phyloP scores from a whole-genome alignment of 768 basidiomycete genomes.

The Auriscalpium microsporum region DNA sequence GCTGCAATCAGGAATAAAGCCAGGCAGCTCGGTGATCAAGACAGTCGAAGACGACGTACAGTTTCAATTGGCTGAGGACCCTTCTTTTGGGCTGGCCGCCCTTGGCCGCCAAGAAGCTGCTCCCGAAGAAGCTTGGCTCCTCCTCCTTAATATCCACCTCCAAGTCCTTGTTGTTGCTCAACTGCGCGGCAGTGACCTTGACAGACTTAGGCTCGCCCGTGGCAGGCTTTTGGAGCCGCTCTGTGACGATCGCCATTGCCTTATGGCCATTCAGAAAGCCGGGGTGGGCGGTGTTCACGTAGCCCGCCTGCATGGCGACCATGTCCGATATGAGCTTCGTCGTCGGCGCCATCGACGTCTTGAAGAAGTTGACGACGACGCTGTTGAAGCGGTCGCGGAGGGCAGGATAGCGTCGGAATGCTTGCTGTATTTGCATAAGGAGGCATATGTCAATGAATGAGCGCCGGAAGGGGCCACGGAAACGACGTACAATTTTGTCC shows the following conservation, averaged over 20 bases:
- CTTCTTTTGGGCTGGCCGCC: constrained; percentile 27
- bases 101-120: constrained; percentile 54
- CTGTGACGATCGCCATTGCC: constrained; percentile 86
- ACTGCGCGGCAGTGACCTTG: constrained; percentile 47
- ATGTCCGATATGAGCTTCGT: constrained; percentile 91
- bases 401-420: constrained; percentile 95
- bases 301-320: constrained; percentile 98
- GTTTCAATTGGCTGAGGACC: constrained; percentile 46
- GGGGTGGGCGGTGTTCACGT: constrained; percentile 98
- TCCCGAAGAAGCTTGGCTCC: constrained; percentile 87
- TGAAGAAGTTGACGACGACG: constrained; percentile 96
- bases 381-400: constrained; percentile 93
- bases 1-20: constrained; percentile 34
- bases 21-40: neutral
- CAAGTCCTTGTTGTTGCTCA: constrained; percentile 93
- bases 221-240: constrained; percentile 74
- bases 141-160: constrained; percentile 88
- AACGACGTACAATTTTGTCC: constrained; percentile 66
- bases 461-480: neutral
- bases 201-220: constrained; percentile 66
- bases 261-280: constrained; percentile 97
- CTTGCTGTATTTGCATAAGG: constrained; percentile 48
- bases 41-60: constrained; percentile 24
- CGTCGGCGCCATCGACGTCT: constrained; percentile 86
- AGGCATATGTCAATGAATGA: too few relatives aligned